phyloP scores from a whole-genome alignment of 352 stramenopile species.

The Pythium diclinum region DNA sequence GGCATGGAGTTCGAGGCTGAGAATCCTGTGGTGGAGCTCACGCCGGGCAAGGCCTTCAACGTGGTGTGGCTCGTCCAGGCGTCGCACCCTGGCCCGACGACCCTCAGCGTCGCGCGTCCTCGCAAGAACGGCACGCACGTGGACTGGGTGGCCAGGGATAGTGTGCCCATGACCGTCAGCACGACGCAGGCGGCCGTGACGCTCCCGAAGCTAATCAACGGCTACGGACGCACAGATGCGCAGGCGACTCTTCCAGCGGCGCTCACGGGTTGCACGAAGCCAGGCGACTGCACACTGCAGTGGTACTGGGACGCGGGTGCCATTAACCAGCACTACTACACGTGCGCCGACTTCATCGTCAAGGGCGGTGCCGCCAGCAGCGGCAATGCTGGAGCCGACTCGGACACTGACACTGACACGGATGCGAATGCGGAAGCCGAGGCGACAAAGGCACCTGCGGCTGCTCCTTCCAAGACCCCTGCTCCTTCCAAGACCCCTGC shows the following conservation, averaged over 20 bases:
- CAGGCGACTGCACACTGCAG: constrained; percentile 14
- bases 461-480: too few relatives aligned
- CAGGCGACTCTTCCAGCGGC: constrained; percentile 1
- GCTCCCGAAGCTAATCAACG: constrained; percentile 5
- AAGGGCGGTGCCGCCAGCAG: not conserved
- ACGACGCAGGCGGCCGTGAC: not conserved
- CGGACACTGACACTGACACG: too few relatives aligned
- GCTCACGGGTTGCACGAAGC: constrained; percentile 10
- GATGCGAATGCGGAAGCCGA: too few relatives aligned
- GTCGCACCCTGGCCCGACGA: constrained; percentile 12
- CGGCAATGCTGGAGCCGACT: too few relatives aligned
- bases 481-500: too few relatives aligned
- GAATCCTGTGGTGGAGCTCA: constrained; percentile 13
- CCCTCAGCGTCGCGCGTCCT: constrained; percentile 6
- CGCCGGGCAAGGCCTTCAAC: constrained; percentile 8
- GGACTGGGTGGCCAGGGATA: constrained; percentile 9
- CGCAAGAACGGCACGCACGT: not conserved
- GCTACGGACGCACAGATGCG: not conserved
- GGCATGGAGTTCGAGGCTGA: constrained; percentile 10
- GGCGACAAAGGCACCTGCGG: too few relatives aligned
- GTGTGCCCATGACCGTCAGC: constrained; percentile 1
- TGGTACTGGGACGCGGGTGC: constrained; percentile 11
- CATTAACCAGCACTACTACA: constrained; percentile 18
- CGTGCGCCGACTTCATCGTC: constrained; percentile 16
- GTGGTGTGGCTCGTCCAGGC: constrained; percentile 15